Conservation (phyloP, 169 alveolate genomes). For the Eimeria necatrix region DNA sequence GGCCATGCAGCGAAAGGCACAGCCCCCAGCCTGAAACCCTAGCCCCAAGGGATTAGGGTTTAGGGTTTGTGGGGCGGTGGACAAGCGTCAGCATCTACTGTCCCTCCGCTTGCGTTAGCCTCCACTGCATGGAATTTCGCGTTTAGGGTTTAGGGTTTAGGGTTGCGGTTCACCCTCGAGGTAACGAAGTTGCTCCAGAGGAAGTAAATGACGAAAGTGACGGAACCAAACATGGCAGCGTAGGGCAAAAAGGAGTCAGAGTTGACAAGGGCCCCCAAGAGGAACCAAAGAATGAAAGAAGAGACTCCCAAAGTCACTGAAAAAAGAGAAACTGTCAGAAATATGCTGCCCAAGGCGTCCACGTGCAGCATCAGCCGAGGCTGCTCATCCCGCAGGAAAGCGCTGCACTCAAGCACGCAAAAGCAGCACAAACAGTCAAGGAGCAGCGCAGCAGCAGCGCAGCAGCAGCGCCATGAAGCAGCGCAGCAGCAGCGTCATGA, state of each 20-base stretch:
- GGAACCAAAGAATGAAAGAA: constrained; percentile 83
- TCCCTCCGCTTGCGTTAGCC: too few species aligned
- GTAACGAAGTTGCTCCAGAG: constrained; percentile 83
- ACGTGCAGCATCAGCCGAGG: constrained; percentile 44
- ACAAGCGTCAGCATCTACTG: too few species aligned
- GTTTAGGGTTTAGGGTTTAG: too few species aligned
- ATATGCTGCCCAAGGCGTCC: constrained; percentile 39
- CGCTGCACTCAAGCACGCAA: constrained; percentile 13
- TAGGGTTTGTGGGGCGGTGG: too few species aligned
- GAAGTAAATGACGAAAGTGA: constrained; percentile 81
- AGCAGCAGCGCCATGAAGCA: neutral
- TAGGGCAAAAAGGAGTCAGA: constrained; percentile 85
- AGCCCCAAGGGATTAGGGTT: too few species aligned
- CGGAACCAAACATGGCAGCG: constrained; percentile 84
- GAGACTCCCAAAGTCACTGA: constrained; percentile 79
- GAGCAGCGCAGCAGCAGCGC: neutral
- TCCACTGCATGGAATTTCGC: too few species aligned
- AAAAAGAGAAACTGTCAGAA: constrained; percentile 78
- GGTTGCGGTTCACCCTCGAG: constrained; percentile 79
- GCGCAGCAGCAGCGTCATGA: neutral
- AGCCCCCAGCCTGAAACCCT: too few species aligned
- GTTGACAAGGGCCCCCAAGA: constrained; percentile 84
- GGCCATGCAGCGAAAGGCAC: too few species aligned
- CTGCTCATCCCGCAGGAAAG: constrained; percentile 19
- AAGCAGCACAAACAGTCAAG: neutral